These are phyloP conservation scores for Rhizophora apiculata DNA, from an alignment of 345 rosid genomes.

Conservation along the genomic window DNA sequence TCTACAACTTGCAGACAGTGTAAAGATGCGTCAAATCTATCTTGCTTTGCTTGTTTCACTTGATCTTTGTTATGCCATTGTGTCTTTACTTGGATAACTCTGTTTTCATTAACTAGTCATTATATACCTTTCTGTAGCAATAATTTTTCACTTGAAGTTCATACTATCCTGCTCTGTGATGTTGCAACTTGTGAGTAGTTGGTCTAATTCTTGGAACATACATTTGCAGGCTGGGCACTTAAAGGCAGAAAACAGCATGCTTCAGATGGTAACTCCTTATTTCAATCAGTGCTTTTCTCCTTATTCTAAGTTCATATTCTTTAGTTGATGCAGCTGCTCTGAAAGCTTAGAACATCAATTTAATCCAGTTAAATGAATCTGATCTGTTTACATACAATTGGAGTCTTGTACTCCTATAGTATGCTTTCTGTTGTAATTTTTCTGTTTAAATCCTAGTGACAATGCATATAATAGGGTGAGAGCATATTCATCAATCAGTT, in stretches of 20 bases:
- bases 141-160: neutral
- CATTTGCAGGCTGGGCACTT: conserved; percentile 50
- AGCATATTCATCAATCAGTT: neutral
- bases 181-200: neutral
- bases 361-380: neutral
- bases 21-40: too few relatives aligned
- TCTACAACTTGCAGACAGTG: too few relatives aligned
- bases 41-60: too few relatives aligned
- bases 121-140: neutral
- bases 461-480: neutral
- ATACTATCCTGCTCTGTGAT: conserved; percentile 4
- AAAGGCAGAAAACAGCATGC: conserved; percentile 67
- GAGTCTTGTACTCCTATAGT: neutral
- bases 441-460: neutral
- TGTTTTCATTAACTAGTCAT: too few relatives aligned
- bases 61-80: too few relatives aligned
- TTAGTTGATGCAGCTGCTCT: neutral
- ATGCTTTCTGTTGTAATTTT: neutral
- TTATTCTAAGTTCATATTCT: conserved; percentile 10
- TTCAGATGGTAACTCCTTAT: conserved; percentile 66
- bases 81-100: too few relatives aligned
- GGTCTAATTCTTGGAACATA: conserved; percentile 13
- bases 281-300: conserved; percentile 1
- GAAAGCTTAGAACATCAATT: neutral
- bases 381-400: neutral